phyloP scores from a whole-genome alignment of 768 basidiomycete species.

The Galerina sulciceps region DNA sequence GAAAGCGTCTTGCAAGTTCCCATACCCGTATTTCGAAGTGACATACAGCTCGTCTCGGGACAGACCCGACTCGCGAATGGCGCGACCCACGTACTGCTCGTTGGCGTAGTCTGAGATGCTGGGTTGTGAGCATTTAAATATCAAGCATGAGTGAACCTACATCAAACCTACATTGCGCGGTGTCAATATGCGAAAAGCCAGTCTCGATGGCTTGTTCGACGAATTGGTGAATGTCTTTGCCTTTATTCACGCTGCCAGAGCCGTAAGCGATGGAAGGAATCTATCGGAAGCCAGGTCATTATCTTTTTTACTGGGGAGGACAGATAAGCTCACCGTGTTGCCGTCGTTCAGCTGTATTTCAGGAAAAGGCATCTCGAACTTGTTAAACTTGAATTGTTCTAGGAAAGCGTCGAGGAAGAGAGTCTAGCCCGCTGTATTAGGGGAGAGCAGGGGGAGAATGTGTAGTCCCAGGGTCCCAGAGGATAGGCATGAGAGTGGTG shows the following conservation, averaged over 20 bases:
- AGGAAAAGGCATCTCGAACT: conserved; percentile 47
- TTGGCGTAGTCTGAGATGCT: conserved; percentile 35
- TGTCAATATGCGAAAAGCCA: conserved; percentile 69
- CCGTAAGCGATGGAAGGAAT: conserved; percentile 69
- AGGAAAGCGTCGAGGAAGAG: too few relatives aligned
- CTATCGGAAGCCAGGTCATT: conserved; percentile 29
- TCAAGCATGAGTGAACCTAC: neutral
- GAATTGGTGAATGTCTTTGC: conserved; percentile 54
- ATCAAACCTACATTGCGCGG: conserved; percentile 61
- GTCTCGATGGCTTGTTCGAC: conserved; percentile 61
- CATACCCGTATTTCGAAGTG: conserved; percentile 57
- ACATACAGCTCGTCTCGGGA: conserved; percentile 49
- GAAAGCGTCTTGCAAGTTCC: conserved; percentile 45
- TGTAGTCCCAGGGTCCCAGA: too few relatives aligned
- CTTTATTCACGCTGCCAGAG: conserved; percentile 51
- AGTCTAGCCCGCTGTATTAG: too few relatives aligned
- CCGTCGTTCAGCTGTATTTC: conserved; percentile 46
- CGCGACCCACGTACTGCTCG: conserved; percentile 39
- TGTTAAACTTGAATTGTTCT: too few relatives aligned
- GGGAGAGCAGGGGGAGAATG: too few relatives aligned
- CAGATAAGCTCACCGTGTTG: conserved; percentile 30
- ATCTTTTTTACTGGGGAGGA: too few relatives aligned
- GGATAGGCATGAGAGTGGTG: too few relatives aligned
- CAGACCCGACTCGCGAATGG: conserved; percentile 51
- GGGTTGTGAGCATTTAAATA: conserved; percentile 8